Conservation (phyloP, 164 flowering plant genomes). For the Brasenia schreberi region DNA sequence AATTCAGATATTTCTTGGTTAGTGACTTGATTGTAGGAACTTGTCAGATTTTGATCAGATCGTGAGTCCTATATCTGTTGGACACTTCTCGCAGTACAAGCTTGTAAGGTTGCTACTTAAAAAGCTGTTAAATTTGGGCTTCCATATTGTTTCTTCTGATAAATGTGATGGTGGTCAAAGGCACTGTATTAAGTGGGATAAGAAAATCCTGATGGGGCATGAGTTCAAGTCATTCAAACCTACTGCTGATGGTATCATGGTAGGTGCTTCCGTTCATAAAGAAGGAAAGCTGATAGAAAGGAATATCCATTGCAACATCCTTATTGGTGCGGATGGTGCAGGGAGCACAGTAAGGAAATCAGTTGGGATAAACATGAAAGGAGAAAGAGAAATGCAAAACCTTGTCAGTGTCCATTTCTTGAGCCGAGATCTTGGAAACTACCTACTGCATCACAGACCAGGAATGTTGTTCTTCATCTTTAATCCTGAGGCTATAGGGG, state of each 20-base stretch:
- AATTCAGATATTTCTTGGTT: not conserved
- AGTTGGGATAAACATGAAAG: constrained; percentile 53
- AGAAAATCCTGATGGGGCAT: constrained; percentile 69
- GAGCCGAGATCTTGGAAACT: constrained; percentile 68
- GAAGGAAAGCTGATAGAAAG: constrained; percentile 34
- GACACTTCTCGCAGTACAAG: constrained; percentile 92
- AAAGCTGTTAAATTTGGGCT: constrained; percentile 39
- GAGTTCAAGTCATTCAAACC: constrained; percentile 50
- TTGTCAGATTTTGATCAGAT: constrained; percentile 65
- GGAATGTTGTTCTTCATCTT: constrained; percentile 94
- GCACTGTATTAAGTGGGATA: constrained; percentile 13
- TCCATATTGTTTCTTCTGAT: constrained; percentile 15
- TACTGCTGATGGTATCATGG: constrained; percentile 33
- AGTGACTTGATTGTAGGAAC: not conserved
- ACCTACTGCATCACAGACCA: constrained; percentile 63
- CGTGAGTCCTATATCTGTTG: constrained; percentile 83
- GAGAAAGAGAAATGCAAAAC: constrained; percentile 77
- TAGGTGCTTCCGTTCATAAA: constrained; percentile 33
- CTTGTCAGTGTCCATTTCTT: constrained; percentile 84
- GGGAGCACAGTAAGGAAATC: constrained; percentile 77
- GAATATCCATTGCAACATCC: constrained; percentile 41
- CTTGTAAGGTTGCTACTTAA: constrained; percentile 45
- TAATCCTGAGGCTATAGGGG: constrained; percentile 82
- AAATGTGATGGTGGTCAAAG: constrained; percentile 15
- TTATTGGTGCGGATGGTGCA: constrained; percentile 93